Conservation (phyloP, 768 basidiomycete species). For the Boletales sp. region DNA sequence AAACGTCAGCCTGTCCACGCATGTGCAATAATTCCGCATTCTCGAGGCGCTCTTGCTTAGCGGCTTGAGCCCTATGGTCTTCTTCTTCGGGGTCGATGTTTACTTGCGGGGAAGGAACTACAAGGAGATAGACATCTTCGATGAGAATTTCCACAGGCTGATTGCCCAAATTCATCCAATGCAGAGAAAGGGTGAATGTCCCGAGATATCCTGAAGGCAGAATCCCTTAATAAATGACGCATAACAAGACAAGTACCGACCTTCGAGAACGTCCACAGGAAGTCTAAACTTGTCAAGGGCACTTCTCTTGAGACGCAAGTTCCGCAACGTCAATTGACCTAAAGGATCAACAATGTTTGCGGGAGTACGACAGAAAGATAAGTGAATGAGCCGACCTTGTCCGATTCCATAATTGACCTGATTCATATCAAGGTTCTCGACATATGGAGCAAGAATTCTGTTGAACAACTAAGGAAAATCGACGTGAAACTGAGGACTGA, state of each 20-base stretch:
- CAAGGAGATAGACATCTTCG: constrained; percentile 94
- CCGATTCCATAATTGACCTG: constrained; percentile 93
- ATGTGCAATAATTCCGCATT: constrained; percentile 83
- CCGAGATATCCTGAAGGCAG: constrained; percentile 68
- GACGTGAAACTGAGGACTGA: background rate
- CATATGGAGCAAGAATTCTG: constrained; percentile 89
- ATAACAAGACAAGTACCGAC: constrained; percentile 32
- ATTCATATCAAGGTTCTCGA: constrained; percentile 92
- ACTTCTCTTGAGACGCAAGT: constrained; percentile 86
- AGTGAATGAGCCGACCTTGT: constrained; percentile 50
- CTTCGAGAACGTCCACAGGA: constrained; percentile 93
- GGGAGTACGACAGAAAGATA: background rate
- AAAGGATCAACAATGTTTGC: constrained; percentile 6
- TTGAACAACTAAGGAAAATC: constrained; percentile 63
- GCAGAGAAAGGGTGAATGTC: constrained; percentile 78
- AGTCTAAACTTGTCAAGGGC: constrained; percentile 94
- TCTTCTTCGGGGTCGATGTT: constrained; percentile 80
- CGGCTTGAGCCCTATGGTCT: constrained; percentile 72
- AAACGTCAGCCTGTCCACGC: constrained; percentile 50
- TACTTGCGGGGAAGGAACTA: constrained; percentile 73
- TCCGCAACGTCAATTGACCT: constrained; percentile 78
- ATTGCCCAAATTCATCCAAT: constrained; percentile 87
- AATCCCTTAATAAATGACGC: background rate
- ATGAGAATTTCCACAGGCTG: constrained; percentile 88
- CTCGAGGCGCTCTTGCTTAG: constrained; percentile 84